These are phyloP conservation scores for Erythrophleum fordii DNA, from an alignment of 306 rosid species.

Conservation along the genomic window DNA sequence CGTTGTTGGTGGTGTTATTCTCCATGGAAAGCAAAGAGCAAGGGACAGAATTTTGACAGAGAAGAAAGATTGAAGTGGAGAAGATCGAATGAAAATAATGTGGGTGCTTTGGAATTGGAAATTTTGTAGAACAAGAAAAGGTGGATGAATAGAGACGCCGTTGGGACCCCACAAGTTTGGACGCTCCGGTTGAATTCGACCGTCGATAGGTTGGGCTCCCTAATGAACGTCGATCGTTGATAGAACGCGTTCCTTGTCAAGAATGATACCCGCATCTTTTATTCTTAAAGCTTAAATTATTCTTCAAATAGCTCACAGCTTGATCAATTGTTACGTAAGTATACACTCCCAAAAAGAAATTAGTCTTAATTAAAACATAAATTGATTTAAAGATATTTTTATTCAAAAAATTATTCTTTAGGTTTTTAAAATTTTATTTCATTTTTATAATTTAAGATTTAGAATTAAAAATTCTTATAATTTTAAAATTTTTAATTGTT, in stretches of 20 bases:
- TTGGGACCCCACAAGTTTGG: neutral
- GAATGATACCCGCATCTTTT: neutral
- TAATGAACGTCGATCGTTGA: neutral
- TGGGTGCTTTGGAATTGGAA: neutral
- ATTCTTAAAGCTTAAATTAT: no score
- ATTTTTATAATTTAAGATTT: no score
- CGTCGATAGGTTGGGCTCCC: neutral
- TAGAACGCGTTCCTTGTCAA: no score
- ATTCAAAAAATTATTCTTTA: no score
- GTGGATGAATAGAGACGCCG: neutral
- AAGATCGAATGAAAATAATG: neutral
- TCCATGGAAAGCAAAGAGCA: constrained; percentile 39
- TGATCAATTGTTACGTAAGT: no score
- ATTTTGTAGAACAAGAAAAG: neutral
- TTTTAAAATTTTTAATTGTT: no score
- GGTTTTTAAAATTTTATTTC: no score
- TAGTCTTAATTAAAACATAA: no score
- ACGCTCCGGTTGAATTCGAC: neutral
- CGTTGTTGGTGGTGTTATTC: constrained; percentile 37
- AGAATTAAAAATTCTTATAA: no score
- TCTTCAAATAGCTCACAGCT: no score
- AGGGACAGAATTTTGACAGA: neutral
- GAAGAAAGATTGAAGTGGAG: neutral
- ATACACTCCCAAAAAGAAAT: no score
- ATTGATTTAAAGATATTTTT: no score